Percentiles rank a stretch among this genome's conserved stretches.
Evolutionary conservation across 805 yeast genomes (phyloP).

Genomic region (Pichia paraexigua): DNA sequence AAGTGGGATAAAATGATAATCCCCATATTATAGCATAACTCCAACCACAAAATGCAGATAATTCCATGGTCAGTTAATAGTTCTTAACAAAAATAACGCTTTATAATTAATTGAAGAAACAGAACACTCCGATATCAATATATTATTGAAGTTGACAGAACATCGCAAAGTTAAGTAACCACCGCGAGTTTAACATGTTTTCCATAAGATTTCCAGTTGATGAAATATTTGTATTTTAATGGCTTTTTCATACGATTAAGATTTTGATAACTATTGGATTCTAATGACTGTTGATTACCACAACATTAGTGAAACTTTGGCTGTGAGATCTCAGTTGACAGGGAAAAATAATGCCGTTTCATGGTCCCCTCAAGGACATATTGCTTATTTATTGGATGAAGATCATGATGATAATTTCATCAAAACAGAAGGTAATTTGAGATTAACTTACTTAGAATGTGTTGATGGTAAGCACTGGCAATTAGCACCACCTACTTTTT

Average conservation of each 20-base stretch:
- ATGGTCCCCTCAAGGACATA: slow-evolving; percentile 81
- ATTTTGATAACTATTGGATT: not conserved
- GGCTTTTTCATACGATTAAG: not conserved
- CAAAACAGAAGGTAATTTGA: slow-evolving; percentile 29
- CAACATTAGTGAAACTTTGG: slow-evolving; percentile 14
- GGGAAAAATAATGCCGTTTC: slow-evolving; percentile 29
- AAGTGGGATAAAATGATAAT: slow-evolving; percentile 43
- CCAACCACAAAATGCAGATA: slow-evolving; percentile 23
- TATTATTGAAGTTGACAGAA: no score
- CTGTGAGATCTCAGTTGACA: slow-evolving; percentile 12
- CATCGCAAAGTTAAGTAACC: no score
- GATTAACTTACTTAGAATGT: slow-evolving; percentile 63
- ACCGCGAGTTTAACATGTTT: not conserved
- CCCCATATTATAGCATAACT: slow-evolving; percentile 29
- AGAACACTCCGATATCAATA: no score
- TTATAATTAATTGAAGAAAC: not conserved
- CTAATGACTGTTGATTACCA: slow-evolving; percentile 4
- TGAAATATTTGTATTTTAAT: not conserved
- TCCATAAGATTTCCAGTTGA: not conserved
- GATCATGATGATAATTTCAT: slow-evolving; percentile 22
- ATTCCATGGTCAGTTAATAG: not conserved
- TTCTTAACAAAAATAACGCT: not conserved
- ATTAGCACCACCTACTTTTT: slow-evolving; percentile 46
- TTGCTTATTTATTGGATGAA: slow-evolving; percentile 45
- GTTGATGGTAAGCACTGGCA: slow-evolving; percentile 75